Percentiles rank a stretch among this genome's conserved stretches.
phyloP scores from a whole-genome alignment of 2,329 filamentous ascomycete species.

The Rasamsonia emersonii region DNA sequence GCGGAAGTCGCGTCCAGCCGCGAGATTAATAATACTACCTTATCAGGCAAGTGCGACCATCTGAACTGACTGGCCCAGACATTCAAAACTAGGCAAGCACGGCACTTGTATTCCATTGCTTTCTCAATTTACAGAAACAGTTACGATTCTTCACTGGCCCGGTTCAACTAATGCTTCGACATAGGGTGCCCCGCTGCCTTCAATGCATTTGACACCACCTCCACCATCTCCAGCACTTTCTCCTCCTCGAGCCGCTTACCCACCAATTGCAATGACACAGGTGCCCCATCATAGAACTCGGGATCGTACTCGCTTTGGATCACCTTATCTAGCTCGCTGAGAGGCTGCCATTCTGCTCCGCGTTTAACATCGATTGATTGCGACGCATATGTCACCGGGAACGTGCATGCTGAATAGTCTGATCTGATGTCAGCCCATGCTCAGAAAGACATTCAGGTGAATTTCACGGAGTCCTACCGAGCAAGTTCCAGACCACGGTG shows the following conservation, averaged over 20 bases:
- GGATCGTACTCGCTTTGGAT: conserved; percentile 18
- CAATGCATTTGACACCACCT: conserved; percentile 25
- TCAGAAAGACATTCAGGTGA: background rate
- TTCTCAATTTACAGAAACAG: too few species aligned
- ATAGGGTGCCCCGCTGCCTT: conserved; percentile 1
- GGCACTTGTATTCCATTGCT: too few species aligned
- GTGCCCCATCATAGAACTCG: conserved; percentile 6
- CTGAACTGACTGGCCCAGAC: too few species aligned
- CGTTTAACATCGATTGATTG: conserved; percentile 12
- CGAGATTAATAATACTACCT: too few species aligned
- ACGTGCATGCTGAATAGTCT: conserved; percentile 16
- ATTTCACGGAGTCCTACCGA: conserved; percentile 18
- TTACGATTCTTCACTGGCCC: too few species aligned
- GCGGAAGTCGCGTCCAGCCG: too few species aligned
- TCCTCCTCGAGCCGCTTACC: conserved; percentile 10
- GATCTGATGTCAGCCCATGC: conserved; percentile 14
- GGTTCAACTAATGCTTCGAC: too few species aligned
- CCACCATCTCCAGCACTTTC: conserved; percentile 29
- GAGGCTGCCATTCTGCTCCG: conserved; percentile 20
- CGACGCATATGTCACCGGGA: conserved; percentile 7
- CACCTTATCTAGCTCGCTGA: conserved; percentile 18
- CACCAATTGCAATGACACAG: conserved; percentile 5
- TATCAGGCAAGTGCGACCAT: too few species aligned
- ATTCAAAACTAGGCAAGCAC: too few species aligned
- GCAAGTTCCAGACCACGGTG: too few species aligned